Evolutionary conservation across 1,284 basidiomycete genomes (phyloP).

Genomic region (Heterobasidion occidentale): DNA sequence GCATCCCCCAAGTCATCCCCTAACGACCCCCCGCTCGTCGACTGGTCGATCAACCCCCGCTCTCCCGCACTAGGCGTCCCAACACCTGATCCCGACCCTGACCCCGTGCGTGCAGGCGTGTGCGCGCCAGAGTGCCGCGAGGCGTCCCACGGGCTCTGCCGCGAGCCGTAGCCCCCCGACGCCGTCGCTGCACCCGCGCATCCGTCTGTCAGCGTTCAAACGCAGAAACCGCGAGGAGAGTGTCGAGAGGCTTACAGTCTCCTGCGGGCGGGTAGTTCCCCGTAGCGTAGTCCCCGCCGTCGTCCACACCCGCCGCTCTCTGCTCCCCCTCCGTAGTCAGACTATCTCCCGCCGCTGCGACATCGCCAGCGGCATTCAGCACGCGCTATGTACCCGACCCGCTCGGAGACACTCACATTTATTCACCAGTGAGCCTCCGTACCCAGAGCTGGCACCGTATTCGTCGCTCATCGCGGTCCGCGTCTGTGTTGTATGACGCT

Average conservation of each 20-base stretch:
- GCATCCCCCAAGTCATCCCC: slow-evolving; percentile 16
- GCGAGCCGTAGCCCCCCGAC: slow-evolving; percentile 23
- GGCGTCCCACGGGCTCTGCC: slow-evolving; percentile 6
- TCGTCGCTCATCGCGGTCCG: slow-evolving; percentile 13
- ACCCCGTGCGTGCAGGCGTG: not conserved
- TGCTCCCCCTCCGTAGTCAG: not conserved
- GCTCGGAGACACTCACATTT: slow-evolving; percentile 5
- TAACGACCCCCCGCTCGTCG: slow-evolving; percentile 16
- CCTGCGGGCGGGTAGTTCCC: slow-evolving; percentile 21
- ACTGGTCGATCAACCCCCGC: slow-evolving; percentile 17
- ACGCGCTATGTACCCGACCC: no score
- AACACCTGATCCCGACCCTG: not conserved
- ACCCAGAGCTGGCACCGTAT: slow-evolving; percentile 16
- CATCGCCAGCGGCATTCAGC: no score
- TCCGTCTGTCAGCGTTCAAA: not conserved
- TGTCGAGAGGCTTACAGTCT: slow-evolving; percentile 18
- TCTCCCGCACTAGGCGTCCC: not conserved
- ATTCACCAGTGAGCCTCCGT: slow-evolving; percentile 14
- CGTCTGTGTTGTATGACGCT: no score
- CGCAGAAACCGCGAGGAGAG: not conserved
- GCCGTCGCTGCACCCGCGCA: slow-evolving; percentile 20
- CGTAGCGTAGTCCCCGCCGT: slow-evolving; percentile 16
- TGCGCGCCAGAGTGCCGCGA: not conserved
- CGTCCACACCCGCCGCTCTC: not conserved
- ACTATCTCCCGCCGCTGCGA: not conserved